These are phyloP conservation scores for Amaranthus tricolor DNA, from an alignment of 179 eudicot species.

Conservation along the genomic window DNA sequence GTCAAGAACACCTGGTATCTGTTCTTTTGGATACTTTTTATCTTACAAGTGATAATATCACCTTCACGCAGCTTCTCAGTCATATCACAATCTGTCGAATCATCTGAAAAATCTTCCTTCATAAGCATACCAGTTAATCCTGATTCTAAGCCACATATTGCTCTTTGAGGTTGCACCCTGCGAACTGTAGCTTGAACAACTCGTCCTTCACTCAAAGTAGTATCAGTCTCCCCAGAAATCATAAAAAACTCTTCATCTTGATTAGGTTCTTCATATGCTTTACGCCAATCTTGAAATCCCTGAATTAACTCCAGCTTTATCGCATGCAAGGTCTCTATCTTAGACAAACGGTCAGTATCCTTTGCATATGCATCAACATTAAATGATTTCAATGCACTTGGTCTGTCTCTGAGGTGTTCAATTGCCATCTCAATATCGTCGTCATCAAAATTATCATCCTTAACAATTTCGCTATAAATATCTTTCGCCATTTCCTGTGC, in stretches of 20 bases:
- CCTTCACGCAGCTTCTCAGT: conserved; percentile 88
- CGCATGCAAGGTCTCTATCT: conserved; percentile 69
- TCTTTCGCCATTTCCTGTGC: conserved; percentile 97
- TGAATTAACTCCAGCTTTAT: conserved; percentile 82
- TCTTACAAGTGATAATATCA: conserved; percentile 77
- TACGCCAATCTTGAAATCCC: conserved; percentile 93
- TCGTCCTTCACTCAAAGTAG: conserved; percentile 82
- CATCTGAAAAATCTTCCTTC: conserved; percentile 81
- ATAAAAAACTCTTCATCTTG: conserved; percentile 81
- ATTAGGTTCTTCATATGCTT: conserved; percentile 61
- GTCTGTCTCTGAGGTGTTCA: conserved; percentile 88
- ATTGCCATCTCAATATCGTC: conserved; percentile 93
- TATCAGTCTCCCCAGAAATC: conserved; percentile 92
- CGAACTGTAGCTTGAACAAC: conserved; percentile 90
- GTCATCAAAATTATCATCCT: conserved; percentile 72
- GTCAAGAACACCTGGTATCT: conserved; percentile 76
- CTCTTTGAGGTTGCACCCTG: conserved; percentile 71
- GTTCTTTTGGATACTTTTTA: conserved; percentile 58
- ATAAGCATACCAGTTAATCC: conserved; percentile 77
- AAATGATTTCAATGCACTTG: conserved; percentile 55
- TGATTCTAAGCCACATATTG: conserved; percentile 78
- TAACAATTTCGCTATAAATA: conserved; percentile 53
- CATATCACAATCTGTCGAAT: conserved; percentile 76
- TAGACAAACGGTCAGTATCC: conserved; percentile 45
- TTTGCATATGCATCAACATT: conserved; percentile 64